These are phyloP conservation scores for Fusarium heterosporum DNA, from an alignment of 2,329 filamentous ascomycete genomes.

Conservation along the genomic window DNA sequence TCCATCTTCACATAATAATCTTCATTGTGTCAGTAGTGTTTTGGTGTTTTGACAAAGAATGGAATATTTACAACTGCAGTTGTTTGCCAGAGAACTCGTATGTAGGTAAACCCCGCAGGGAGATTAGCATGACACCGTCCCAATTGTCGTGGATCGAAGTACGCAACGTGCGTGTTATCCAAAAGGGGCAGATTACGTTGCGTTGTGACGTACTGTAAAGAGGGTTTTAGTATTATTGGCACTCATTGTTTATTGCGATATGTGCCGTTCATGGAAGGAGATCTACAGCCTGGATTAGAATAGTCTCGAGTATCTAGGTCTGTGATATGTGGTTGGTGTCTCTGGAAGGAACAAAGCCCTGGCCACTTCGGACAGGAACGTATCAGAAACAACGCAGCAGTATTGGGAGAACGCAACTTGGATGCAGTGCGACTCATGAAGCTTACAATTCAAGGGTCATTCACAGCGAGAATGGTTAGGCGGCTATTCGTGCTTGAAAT, in stretches of 20 bases:
- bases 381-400: not conserved
- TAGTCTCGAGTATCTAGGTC: too few species aligned
- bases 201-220: not conserved
- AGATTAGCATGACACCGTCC: not conserved
- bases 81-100: too few species aligned
- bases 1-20: constrained; percentile 10
- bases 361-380: not conserved
- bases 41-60: not conserved
- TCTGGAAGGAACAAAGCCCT: not conserved
- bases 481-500: constrained; percentile 9
- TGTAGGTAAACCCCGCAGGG: not conserved
- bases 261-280: too few species aligned
- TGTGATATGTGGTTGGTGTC: not conserved
- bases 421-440: constrained; percentile 15
- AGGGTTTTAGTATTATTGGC: not conserved
- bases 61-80: too few species aligned
- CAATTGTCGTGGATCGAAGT: not conserved
- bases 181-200: not conserved
- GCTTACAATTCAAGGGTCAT: not conserved
- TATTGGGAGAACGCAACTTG: not conserved
- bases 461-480: not conserved
- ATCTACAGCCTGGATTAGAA: too few species aligned
- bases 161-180: not conserved
- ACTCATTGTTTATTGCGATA: too few species aligned
- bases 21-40: constrained; percentile 1